Base-by-base conservation (phyloP, 441 rosid species). In the Francoa sonchifolia region DNA sequence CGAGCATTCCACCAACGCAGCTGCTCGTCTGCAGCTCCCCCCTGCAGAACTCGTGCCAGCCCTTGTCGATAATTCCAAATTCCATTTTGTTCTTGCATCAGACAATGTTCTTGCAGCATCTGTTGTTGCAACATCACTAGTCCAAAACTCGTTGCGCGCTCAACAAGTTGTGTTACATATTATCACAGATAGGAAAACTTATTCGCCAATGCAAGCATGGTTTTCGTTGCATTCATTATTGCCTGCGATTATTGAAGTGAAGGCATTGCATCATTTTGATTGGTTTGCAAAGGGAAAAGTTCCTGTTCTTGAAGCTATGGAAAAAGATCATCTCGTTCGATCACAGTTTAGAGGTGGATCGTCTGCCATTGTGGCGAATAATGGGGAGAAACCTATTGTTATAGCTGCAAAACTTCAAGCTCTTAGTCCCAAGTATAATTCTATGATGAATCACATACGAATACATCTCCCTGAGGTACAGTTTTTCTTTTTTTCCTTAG, bases 201-300 rank as follows among this genome's bases (percentile, higher is more conserved):
- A 71, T 47, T 80, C 79, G 16, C 96, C 99, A 0, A 90, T 90
- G 99, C 99, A 86, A 58, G 96, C 99, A 6, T 90, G 99, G 99
- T 90, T 90, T 66, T 82, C 96, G 0, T 19, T 90, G 66, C 95
- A 90, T 59, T 69, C 90, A 23, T 56, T 86, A 15, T 58, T 73
- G 2, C 95, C 90, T 16, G 81, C 99, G 4, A 57, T 90, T 13
- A 57, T 90, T 43, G 96, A 90, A 68, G 96, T 90, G 9, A 86
- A 86, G 79, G 96, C 90, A 5, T 52, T 86, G 82, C 96, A 90
- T 55, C 99, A 90, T 54, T 90, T 86, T 1, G 99, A 90, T 30
- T 90, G 96, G 99, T 61, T 90, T 54, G 63, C 90, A 0, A 90
- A 83, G 66, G 96, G 96, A 40, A 90, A 83, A 52, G 85, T 80